These are phyloP conservation scores for Aspergillus hiratsukae DNA, from an alignment of 2,329 filamentous ascomycete species.

Conservation along the genomic window DNA sequence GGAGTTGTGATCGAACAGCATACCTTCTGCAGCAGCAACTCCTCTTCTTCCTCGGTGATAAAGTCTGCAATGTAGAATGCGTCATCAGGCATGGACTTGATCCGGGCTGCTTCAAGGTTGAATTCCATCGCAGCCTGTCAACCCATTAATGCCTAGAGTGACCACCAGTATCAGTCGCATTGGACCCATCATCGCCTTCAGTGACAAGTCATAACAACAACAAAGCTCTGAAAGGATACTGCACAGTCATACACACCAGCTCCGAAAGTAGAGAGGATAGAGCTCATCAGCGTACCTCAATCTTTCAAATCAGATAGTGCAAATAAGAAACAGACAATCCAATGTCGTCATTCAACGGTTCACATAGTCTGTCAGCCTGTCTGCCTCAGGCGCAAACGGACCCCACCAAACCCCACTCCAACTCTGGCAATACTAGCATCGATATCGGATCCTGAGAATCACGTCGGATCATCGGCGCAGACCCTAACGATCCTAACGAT, in stretches of 20 bases:
- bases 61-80: constrained; percentile 88
- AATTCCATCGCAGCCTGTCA: constrained; percentile 8
- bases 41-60: constrained; percentile 71
- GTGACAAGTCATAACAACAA: background rate
- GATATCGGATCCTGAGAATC: too few species aligned
- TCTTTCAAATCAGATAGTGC: background rate
- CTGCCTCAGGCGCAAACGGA: constrained; percentile 1
- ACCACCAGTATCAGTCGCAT: background rate
- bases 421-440: background rate
- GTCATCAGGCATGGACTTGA: constrained; percentile 28
- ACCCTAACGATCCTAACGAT: background rate
- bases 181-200: background rate
- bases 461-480: background rate
- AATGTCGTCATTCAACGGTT: constrained; percentile 8
- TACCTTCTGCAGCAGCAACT: constrained; percentile 66
- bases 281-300: background rate
- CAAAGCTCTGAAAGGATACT: background rate
- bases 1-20: background rate
- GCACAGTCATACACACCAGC: background rate
- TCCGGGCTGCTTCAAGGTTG: constrained; percentile 28
- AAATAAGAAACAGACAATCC: background rate
- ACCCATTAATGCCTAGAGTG: background rate
- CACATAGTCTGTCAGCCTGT: background rate
- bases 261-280: background rate
- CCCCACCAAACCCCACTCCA: constrained; percentile 1